A percentile compares a stretch with the other conserved stretches of the same genome.
Conservation (phyloP, 2,329 filamentous ascomycete species). For the Zymoseptoria pseudotritici region DNA sequence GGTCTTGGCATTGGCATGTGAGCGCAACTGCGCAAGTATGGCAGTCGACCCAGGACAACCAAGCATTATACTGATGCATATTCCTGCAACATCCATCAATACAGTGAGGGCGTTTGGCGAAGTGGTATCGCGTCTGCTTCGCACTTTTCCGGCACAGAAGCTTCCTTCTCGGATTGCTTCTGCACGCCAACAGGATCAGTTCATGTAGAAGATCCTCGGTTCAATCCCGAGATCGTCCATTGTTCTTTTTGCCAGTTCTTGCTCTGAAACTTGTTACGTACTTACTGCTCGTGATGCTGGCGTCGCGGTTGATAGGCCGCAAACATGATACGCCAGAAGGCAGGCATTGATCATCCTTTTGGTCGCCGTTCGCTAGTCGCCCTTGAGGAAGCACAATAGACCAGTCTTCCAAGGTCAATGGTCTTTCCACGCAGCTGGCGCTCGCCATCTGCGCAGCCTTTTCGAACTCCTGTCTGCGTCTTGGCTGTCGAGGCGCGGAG, state of each 20-base stretch:
- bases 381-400: no score
- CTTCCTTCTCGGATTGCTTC: background rate
- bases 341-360: background rate
- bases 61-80: background rate
- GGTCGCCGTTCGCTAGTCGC: background rate
- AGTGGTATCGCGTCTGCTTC: background rate
- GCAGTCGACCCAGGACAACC: no score
- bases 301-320: background rate
- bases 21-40: no score
- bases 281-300: background rate
- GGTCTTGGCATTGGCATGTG: no score
- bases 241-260: background rate
- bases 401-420: no score
- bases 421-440: no score
- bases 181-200: background rate
- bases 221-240: background rate
- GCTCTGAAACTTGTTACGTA: background rate
- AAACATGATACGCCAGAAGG: background rate
- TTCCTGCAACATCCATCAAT: background rate
- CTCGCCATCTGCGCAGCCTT: no score
- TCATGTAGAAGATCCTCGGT: background rate
- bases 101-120: background rate
- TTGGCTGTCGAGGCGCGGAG: no score
- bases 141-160: background rate
- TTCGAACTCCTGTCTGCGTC: no score